These are phyloP conservation scores for Eimeria brunetti DNA, from an alignment of 169 alveolate species.

Conservation along the genomic window DNA sequence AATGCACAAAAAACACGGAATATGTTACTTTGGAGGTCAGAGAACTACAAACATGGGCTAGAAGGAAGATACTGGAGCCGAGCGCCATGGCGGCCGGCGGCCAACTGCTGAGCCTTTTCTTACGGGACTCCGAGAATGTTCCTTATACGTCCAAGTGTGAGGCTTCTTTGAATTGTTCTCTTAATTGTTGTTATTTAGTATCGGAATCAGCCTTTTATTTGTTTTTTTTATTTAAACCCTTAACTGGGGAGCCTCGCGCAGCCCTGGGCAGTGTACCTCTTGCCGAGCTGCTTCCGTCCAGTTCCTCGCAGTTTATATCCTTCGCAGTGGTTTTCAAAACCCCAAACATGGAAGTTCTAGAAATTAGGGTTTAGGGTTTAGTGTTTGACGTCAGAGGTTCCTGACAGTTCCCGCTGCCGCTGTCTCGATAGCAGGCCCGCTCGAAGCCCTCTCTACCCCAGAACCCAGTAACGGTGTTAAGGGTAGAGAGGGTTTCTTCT, in stretches of 20 bases:
- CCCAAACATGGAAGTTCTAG: background rate
- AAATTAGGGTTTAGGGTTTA: slow-evolving; percentile 26
- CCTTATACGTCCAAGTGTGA: background rate
- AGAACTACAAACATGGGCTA: background rate
- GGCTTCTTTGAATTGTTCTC: background rate
- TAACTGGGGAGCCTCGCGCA: background rate
- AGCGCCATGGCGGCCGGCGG: background rate
- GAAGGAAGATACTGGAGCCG: background rate
- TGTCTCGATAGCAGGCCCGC: slow-evolving; percentile 16
- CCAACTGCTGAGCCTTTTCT: background rate
- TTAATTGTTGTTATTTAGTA: background rate
- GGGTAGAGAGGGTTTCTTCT: background rate
- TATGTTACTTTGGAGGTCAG: background rate
- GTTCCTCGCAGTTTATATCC: background rate
- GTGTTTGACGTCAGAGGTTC: background rate
- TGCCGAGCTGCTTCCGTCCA: background rate
- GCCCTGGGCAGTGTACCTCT: background rate
- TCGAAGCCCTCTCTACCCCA: slow-evolving; percentile 6
- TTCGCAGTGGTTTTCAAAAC: background rate
- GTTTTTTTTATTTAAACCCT: background rate
- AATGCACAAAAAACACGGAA: background rate
- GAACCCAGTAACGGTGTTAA: background rate
- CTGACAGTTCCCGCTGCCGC: background rate
- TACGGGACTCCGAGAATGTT: background rate
- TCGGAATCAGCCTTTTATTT: background rate